phyloP scores from a whole-genome alignment of 73 alveolate genomes.

The Tetrahymena elliotti region DNA sequence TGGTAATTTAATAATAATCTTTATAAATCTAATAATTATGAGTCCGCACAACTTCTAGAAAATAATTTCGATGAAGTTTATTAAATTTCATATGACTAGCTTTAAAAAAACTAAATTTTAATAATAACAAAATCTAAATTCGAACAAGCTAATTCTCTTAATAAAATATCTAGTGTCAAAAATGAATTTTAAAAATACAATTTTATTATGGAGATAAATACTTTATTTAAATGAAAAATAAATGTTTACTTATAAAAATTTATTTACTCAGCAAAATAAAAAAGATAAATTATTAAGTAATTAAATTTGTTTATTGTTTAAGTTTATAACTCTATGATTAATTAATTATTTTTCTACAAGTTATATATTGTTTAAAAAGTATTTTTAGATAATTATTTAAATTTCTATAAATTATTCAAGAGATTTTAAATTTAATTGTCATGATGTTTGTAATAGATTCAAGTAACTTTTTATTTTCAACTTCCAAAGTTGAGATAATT shows the following conservation, averaged over 20 bases:
- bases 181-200: not conserved
- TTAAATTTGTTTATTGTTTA: too few species aligned
- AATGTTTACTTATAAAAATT: not conserved
- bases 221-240: not conserved
- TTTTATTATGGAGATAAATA: not conserved
- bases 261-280: too few species aligned
- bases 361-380: too few species aligned
- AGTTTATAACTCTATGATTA: too few species aligned
- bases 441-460: not conserved
- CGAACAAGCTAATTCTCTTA: not conserved
- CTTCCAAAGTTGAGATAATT: not conserved
- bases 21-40: not conserved
- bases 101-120: not conserved
- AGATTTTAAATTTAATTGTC: not conserved
- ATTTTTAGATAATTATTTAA: too few species aligned
- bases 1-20: not conserved
- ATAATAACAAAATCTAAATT: not conserved
- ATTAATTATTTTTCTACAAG: too few species aligned
- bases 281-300: too few species aligned
- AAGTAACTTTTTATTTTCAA: not conserved
- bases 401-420: too few species aligned
- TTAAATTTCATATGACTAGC: not conserved
- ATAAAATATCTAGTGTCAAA: not conserved
- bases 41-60: not conserved
- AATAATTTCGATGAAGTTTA: not conserved